These are phyloP conservation scores for Pisolithus orientalis DNA, from an alignment of 768 basidiomycete species.

Conservation along the genomic window DNA sequence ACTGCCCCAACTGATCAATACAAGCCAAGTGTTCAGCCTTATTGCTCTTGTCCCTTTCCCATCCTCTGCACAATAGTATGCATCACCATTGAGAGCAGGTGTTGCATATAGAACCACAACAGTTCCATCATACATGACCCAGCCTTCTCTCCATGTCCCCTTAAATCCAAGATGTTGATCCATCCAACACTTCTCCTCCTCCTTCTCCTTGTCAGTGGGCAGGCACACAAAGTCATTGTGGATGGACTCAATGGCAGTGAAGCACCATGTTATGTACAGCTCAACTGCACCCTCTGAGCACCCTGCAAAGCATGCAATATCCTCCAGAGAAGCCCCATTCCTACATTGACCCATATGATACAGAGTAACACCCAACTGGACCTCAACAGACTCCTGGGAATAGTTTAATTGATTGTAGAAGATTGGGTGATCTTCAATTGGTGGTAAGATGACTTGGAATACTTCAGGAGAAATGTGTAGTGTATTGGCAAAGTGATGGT, in stretches of 20 bases:
- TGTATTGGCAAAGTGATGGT: not conserved
- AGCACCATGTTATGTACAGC: conserved; percentile 2
- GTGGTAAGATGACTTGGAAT: no score
- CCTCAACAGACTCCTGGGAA: no score
- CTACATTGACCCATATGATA: conserved; percentile 20
- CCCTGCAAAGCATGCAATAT: conserved; percentile 25
- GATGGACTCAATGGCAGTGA: conserved; percentile 18
- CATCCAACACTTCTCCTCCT: no score
- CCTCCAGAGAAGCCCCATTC: conserved; percentile 25
- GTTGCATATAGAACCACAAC: conserved; percentile 25
- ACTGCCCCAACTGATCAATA: no score
- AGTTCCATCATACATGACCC: conserved; percentile 32
- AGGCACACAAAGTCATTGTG: conserved; percentile 26
- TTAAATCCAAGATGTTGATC: conserved; percentile 9
- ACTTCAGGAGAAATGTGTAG: not conserved
- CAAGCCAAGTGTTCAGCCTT: no score
- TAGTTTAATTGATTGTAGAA: no score
- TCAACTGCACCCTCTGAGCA: conserved; percentile 9
- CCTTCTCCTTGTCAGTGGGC: conserved; percentile 3
- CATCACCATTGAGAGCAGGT: conserved; percentile 27
- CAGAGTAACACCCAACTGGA: no score
- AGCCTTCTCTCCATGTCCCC: conserved; percentile 31
- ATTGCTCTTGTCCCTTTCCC: no score
- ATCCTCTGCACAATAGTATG: no score
- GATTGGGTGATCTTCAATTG: no score